Percentiles rank a stretch among this genome's conserved stretches.
phyloP scores from a whole-genome alignment of 805 yeast genomes.

The Hanseniaspora vineae region DNA sequence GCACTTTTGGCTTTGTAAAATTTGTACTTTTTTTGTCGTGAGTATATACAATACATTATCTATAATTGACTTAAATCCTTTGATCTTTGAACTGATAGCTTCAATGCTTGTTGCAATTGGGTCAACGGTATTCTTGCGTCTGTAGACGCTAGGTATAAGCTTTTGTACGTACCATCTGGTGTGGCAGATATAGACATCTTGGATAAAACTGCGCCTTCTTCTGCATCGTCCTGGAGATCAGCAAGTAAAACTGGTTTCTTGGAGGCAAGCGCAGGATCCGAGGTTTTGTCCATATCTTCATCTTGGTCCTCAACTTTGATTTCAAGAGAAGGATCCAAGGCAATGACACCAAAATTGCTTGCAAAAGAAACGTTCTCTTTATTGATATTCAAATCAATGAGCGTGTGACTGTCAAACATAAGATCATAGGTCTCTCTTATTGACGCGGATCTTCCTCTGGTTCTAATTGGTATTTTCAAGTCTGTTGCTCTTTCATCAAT shows the following conservation, averaged over 20 bases:
- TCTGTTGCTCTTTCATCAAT: constrained; percentile 49
- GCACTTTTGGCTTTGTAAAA: no score
- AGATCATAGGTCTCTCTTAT: constrained; percentile 37
- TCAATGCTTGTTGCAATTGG: constrained; percentile 33
- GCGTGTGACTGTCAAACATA: constrained; percentile 38
- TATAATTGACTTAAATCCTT: constrained; percentile 15
- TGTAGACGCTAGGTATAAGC: constrained; percentile 38
- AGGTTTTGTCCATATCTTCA: constrained; percentile 21
- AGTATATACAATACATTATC: not conserved
- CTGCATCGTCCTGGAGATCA: constrained; percentile 79
- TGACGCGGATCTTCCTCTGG: constrained; percentile 37
- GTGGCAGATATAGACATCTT: constrained; percentile 31
- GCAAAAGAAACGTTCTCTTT: constrained; percentile 27
- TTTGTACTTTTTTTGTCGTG: not conserved
- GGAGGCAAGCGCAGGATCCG: constrained; percentile 2
- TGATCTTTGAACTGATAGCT: constrained; percentile 36
- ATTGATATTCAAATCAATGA: constrained; percentile 28
- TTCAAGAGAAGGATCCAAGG: constrained; percentile 25
- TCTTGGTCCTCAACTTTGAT: constrained; percentile 13
- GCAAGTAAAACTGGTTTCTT: constrained; percentile 36
- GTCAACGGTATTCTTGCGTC: constrained; percentile 34
- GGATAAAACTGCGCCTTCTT: constrained; percentile 48
- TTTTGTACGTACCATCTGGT: constrained; percentile 24
- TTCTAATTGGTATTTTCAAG: constrained; percentile 37
- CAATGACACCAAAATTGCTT: constrained; percentile 49